Base-by-base conservation (phyloP, 2,329 filamentous ascomycete genomes). In the Penicillium sp. region DNA sequence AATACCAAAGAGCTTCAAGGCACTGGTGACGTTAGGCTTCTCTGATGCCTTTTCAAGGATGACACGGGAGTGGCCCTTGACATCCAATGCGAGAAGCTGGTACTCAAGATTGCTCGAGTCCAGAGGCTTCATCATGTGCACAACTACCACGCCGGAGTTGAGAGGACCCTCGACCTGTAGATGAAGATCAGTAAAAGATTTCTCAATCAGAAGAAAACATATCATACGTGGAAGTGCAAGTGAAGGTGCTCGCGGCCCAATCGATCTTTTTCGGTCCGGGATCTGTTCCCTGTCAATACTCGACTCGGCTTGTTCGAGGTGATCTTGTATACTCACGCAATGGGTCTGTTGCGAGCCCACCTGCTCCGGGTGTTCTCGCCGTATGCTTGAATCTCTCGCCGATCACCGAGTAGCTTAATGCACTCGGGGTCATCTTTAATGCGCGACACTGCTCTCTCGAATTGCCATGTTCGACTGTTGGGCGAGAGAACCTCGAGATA, bases 391-490 rank as follows among this genome's bases (percentile, higher is more conserved):
- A 97, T 93, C 68, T 92, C 83, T 56, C 86, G 86, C 38, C 81
- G 75, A 14, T 90, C 86, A 13, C 92, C 92, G 1, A 97, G 82
- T 6, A 96, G 71, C 53, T 88, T 84, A 27, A 86, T 78, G 68
- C 90, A 95, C 53, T 84, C 80, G 0, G 82, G 72, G 67, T 95
- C 88, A 48, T 82, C 81, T 70, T 88, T 90, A 69, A 97, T 86
- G 57, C 86, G 85, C 67, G 89, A 84, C 45, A 95, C 88, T 1
- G 90, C 90, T 59, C 89, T 87, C 76, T 95, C 96, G 81, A 96
- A 97, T 70, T 94, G 86, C 53, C 86, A 84, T 14, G 88, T 93
- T 74, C 91, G 92, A 78, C 90, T 94, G 68, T 92, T 88, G 18
- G 89, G 83, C 4, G 89, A 88, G 72, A 96, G 90, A 42, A 96